Base-by-base conservation (phyloP, 176 grass and related monocot genomes). In the Typha latifolia region DNA sequence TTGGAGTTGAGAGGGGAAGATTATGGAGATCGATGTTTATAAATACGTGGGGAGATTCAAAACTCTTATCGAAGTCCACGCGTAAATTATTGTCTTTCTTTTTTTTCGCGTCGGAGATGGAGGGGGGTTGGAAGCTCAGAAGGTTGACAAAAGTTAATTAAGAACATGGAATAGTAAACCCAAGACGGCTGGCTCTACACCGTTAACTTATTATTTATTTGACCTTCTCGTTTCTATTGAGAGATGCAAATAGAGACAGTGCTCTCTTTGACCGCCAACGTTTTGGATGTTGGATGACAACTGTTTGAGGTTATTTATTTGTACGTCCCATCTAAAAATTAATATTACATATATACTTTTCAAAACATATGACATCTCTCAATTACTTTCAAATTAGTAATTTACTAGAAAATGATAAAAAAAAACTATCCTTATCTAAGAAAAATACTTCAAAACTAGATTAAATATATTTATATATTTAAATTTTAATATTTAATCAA, bases 61-160 rank as follows among this genome's bases (percentile, higher is more conserved):
- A 32, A 61, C 0, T 49, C 31, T 21, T 49, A 29, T 62, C 37
- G 47, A 71, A 70, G 67, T 78, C 75, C 52, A 78, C 67, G 75
- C 67, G 55, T 23, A 48, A 43, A 3, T 43, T 43, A 26, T 43
- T 10, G 0, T 43, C 9, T 57, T 57, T 19, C 4, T 53, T 53
- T 53, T 53, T 53, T 55, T 55, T 55, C 4, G n/a, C 5, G 51
- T 43, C 10, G 37, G 34, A 43, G 37, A 43, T 10, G 37, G 70
- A 66, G 12, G 56, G 82, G 64, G 21, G 27, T 1, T 2, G 62
- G 69, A 61, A 83, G 69, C 78, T 73, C 69, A 32, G 3, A 74
- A 75, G 22, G 90, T 93, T 88, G 90, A 93, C 90, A 78, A 78
- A 77, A n/a, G 56, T 26, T 48, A 14, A 61, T 14, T 14, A 15